Evolutionary conservation across 2,329 filamentous ascomycete genomes (phyloP).

Genomic region (Aspergillus sp.): DNA sequence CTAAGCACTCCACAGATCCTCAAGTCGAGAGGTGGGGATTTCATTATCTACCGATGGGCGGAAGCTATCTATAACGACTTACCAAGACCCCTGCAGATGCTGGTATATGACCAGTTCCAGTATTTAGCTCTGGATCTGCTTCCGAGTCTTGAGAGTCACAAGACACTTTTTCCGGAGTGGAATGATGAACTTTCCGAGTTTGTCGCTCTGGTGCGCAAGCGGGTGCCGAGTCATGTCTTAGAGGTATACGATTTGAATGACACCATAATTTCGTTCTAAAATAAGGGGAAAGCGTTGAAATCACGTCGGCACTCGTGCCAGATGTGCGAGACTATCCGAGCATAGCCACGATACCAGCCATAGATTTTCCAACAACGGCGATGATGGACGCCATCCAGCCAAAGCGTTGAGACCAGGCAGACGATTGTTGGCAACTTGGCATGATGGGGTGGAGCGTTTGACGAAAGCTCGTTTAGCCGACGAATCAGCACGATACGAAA

Average conservation of each 20-base stretch:
- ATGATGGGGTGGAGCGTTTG: too few species aligned
- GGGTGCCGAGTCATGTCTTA: background rate
- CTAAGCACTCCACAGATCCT: background rate
- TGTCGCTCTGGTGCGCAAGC: background rate
- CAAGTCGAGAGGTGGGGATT: background rate
- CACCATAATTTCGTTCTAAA: background rate
- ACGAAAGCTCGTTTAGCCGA: background rate
- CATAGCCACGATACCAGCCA: background rate
- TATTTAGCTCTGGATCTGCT: conserved; percentile 10
- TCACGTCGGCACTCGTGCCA: too few species aligned
- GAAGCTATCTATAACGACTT: conserved; percentile 41
- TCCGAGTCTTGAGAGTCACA: background rate
- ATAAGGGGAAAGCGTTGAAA: too few species aligned
- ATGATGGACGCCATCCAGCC: background rate
- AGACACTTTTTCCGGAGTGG: background rate
- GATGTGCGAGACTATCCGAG: background rate
- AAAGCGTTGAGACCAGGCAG: too few species aligned
- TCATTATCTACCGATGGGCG: conserved; percentile 45
- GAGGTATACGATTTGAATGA: background rate
- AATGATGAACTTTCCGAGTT: background rate
- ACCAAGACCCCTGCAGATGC: conserved; percentile 35
- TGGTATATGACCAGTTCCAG: conserved; percentile 37
- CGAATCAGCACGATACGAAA: background rate
- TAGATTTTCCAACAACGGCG: background rate
- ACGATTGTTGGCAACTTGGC: too few species aligned